Percentiles rank a stretch among this genome's conserved stretches.
These are phyloP conservation scores for Phytophthora multivora DNA, from an alignment of 352 stramenopile species.

Conservation along the genomic window DNA sequence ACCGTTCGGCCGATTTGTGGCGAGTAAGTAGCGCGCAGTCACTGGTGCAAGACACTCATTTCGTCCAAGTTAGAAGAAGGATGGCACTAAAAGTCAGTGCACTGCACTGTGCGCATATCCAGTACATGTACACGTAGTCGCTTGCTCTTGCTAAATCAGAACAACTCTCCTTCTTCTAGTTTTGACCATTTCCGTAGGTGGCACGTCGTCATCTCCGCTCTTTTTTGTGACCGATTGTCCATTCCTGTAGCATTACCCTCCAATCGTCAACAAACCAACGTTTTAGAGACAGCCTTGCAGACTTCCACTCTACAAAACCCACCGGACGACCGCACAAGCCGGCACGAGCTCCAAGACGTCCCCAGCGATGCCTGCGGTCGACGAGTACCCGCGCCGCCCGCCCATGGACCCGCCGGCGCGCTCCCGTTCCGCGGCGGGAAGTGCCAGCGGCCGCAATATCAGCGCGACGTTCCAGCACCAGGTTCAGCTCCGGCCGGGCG, in stretches of 20 bases:
- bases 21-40: constrained; percentile 13
- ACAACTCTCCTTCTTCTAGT: no score
- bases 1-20: constrained; percentile 15
- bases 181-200: background rate
- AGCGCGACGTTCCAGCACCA: constrained; percentile 41
- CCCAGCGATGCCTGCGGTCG: constrained; percentile 41
- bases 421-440: constrained; percentile 19
- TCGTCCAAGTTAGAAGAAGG: constrained; percentile 1
- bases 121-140: no score
- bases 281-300: constrained; percentile 22
- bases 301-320: constrained; percentile 6
- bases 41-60: background rate
- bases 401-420: constrained; percentile 8
- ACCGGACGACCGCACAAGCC: constrained; percentile 7
- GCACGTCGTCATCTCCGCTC: background rate
- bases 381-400: constrained; percentile 32
- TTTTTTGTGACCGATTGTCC: constrained; percentile 2
- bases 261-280: constrained; percentile 19
- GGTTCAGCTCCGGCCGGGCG: constrained; percentile 20
- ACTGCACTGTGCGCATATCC: no score
- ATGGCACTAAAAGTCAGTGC: background rate
- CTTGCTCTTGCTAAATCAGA: no score
- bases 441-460: constrained; percentile 21
- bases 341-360: background rate
- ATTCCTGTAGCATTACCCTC: background rate